Conservation (phyloP, 352 stramenopile species). For the Phytophthora lateralis region DNA sequence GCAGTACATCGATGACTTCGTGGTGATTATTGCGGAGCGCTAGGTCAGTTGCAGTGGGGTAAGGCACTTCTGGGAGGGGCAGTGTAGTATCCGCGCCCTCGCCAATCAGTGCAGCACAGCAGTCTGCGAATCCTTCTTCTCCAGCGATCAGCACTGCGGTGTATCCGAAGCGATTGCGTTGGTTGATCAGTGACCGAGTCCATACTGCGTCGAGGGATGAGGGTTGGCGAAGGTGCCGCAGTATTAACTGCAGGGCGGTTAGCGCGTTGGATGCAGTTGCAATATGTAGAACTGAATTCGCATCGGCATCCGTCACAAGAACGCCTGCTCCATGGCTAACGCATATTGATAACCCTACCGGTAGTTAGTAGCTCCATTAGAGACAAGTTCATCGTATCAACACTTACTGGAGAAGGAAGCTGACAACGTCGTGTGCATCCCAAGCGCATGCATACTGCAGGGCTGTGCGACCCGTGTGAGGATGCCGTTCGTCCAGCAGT, state of each 20-base stretch:
- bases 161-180: conserved; percentile 33
- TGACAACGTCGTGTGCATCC: conserved; percentile 18
- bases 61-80: conserved; percentile 7
- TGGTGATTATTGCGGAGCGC: conserved; percentile 25
- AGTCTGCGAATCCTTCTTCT: conserved; percentile 27
- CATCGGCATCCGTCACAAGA: conserved; percentile 23
- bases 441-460: conserved; percentile 26
- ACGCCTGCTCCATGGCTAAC: conserved; percentile 20
- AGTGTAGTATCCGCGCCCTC: conserved; percentile 15
- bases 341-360: not conserved
- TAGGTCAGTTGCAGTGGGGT: conserved; percentile 26
- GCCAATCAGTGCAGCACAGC: conserved; percentile 18
- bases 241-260: conserved; percentile 17
- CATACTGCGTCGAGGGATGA: conserved; percentile 15
- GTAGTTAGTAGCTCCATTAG: not conserved
- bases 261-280: conserved; percentile 25
- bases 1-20: conserved; percentile 23
- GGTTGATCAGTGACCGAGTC: conserved; percentile 17
- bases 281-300: conserved; percentile 31
- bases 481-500: conserved; percentile 26
- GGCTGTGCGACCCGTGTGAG: conserved; percentile 22
- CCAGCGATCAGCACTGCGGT: conserved; percentile 29
- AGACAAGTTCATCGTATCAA: not conserved
- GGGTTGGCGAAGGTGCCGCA: conserved; percentile 15
- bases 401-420: conserved; percentile 22